Evolutionary conservation across 2,329 filamentous ascomycete genomes (phyloP).

Genomic region (Mycosphaerella sp.): DNA sequence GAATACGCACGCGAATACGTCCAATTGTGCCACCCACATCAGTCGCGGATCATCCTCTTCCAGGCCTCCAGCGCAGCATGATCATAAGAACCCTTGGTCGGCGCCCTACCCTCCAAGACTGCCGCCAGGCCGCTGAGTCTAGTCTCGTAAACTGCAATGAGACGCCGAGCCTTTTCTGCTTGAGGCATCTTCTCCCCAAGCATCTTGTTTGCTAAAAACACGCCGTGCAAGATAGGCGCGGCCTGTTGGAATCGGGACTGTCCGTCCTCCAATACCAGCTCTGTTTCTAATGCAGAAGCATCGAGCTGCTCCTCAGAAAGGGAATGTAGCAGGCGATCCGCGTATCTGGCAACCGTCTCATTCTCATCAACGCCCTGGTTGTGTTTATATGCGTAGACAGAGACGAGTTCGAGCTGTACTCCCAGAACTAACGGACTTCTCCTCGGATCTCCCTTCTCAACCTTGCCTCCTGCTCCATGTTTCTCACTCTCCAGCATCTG

Average conservation of each 20-base stretch:
- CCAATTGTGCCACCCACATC: not conserved
- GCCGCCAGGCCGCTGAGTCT: conserved; percentile 22
- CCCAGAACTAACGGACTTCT: conserved; percentile 37
- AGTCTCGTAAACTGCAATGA: conserved; percentile 27
- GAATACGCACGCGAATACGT: no score
- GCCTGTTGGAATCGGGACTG: conserved; percentile 30
- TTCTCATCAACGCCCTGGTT: conserved; percentile 32
- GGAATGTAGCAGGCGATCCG: conserved; percentile 34
- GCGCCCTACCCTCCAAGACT: conserved; percentile 22
- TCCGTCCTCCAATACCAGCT: not conserved
- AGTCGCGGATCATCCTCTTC: conserved; percentile 22
- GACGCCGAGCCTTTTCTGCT: conserved; percentile 17
- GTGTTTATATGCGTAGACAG: conserved; percentile 36
- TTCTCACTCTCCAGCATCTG: conserved; percentile 39
- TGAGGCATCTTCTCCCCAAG: conserved; percentile 35
- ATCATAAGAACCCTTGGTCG: conserved; percentile 25
- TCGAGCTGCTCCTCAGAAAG: not conserved
- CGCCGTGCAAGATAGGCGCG: conserved; percentile 40
- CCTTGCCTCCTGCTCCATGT: conserved; percentile 32
- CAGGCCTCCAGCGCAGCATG: conserved; percentile 27
- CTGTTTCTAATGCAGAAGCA: not conserved
- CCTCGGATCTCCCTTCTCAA: conserved; percentile 30
- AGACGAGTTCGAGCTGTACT: conserved; percentile 41
- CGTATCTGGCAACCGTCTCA: conserved; percentile 38
- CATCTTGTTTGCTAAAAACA: conserved; percentile 39